Base-by-base conservation (phyloP, 495 filamentous ascomycete species). In the Aspergillus cristatus region DNA sequence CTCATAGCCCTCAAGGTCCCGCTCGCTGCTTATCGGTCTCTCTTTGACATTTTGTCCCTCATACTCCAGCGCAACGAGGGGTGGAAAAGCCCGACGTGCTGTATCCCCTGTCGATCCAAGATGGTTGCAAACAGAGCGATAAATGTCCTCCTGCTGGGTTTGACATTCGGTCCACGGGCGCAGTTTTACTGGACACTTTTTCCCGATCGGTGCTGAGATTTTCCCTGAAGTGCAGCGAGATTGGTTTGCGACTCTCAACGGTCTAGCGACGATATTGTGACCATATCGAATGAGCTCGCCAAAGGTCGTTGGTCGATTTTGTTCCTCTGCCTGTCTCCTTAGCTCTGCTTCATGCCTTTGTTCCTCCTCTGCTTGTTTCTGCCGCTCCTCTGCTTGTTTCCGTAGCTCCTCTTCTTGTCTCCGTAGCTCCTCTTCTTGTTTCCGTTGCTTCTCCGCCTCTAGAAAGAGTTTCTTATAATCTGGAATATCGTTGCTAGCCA, bases 191-290 rank as follows among this genome's bases (percentile, higher is more conserved):
- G 53, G 54, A 35, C 54, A 64, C 8, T 40, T 43, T 44, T 58
- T 57, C 32, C 51, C 57, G 16, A 38, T 55, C 30, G 42, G 54
- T 38, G 40, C 30, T 29, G 45, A 46, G 35, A 49, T 55, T 42
- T 43, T 47, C 37, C 49, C 54, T 32, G 50, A 53, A 32, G 50
- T 64, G 35, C 46, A 62, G 47, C 43, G 42, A 44, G 42, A 66
- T 42, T 35, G 53, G 43, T 35, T 45, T 53, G 36, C 38, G 26
- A 39, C 46, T 49, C 40, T 32, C 26, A 54, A 35, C 17, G 36
- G 32, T 16, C 16, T 13, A 1, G 43, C 62, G 38, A 57, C 34
- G 30, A 51, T 34, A 37, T 47, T 47, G 35, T 61, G 48, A 36
- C 48, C 58, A 34, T 41, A 35, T 43, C 37, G 37, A 32, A 61